Base-by-base conservation (phyloP, 1,139 yeast genomes). In the Taphrina betulina region DNA sequence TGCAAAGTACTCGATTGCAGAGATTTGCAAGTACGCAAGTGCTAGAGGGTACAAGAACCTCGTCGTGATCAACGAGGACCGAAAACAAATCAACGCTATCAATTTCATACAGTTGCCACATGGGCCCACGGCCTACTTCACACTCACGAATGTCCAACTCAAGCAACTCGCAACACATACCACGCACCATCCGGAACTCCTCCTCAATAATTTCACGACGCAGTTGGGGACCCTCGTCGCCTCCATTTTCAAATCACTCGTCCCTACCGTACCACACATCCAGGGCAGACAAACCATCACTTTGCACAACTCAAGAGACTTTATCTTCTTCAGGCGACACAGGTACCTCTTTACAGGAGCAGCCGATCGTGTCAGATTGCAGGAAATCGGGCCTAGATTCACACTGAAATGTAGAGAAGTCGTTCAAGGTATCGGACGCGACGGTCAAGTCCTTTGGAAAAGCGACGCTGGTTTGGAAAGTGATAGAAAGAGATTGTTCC, bases 261-360 rank as follows among this genome's bases (percentile, higher is more conserved):
- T 90, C 72, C 98, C 98, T 1, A 89, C 85, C 60, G 79, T 80
- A 60, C 98, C 98, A 0, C 96, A 92, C 67, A 79, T 94, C 64
- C 85, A 85, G 69, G 98, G 98, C 34, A 79, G 98, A 64, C 96
- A 92, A 69, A 98, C 88, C 52, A 85, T 92, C 37, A 92, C 98
- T 0, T 72, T 92, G 67, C 98, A 92, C 69, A 92, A 92, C 69
- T 98, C 92, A 70, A 78, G 98, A 74, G 98, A 92, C 69, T 94
- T 78, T 68, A 86, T 92, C 48, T 92, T 92, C 67, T 89, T 92
- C 77, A 79, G 98, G 71, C 82, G 97, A 72, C 98, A 92, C 68
- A 79, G 98, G 66, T 92, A 92, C 67, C 75, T 88, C 5, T 92
- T 92, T 72, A 78, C 81, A 65, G 86, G 89, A 68, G 51, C 37